Evolutionary conservation across 1,139 yeast genomes (phyloP).

Genomic region (Yamadazyma conglobata): DNA sequence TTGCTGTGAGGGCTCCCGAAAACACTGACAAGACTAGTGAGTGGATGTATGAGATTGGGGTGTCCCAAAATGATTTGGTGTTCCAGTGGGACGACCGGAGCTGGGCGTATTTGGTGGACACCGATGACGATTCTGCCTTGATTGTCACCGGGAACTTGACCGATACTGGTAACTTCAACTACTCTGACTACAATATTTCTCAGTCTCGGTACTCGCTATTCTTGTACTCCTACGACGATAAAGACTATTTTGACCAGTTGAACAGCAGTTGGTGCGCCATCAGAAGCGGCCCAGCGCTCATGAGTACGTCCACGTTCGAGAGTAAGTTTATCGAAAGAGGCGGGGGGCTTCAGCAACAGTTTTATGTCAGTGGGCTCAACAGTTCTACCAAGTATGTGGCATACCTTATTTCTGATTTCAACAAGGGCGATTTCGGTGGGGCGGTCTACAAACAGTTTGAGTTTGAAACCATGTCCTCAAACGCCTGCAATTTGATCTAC

Average conservation of each 20-base stretch:
- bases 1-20: slow-evolving; percentile 48
- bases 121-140: slow-evolving; percentile 70
- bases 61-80: slow-evolving; percentile 61
- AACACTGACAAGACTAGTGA: slow-evolving; percentile 32
- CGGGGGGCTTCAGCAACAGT: slow-evolving; percentile 54
- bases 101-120: slow-evolving; percentile 62
- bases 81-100: slow-evolving; percentile 68
- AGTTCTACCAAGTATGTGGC: slow-evolving; percentile 63
- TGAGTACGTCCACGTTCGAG: slow-evolving; percentile 19
- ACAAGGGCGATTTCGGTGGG: slow-evolving; percentile 54
- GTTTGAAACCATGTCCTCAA: slow-evolving; percentile 56
- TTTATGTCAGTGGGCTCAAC: slow-evolving; percentile 59
- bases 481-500: slow-evolving; percentile 70
- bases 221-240: slow-evolving; percentile 42
- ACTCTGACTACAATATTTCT: slow-evolving; percentile 23
- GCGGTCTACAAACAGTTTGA: slow-evolving; percentile 55
- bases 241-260: slow-evolving; percentile 38
- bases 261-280: slow-evolving; percentile 76
- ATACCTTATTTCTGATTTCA: slow-evolving; percentile 54
- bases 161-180: slow-evolving; percentile 12
- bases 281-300: slow-evolving; percentile 42
- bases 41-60: slow-evolving; percentile 68
- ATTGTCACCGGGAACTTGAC: slow-evolving; percentile 64
- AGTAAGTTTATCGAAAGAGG: slow-evolving; percentile 48
- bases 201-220: slow-evolving; percentile 41